Evolutionary conservation across 2,329 filamentous ascomycete species (phyloP).

Genomic region (Ascosphaera apis): DNA sequence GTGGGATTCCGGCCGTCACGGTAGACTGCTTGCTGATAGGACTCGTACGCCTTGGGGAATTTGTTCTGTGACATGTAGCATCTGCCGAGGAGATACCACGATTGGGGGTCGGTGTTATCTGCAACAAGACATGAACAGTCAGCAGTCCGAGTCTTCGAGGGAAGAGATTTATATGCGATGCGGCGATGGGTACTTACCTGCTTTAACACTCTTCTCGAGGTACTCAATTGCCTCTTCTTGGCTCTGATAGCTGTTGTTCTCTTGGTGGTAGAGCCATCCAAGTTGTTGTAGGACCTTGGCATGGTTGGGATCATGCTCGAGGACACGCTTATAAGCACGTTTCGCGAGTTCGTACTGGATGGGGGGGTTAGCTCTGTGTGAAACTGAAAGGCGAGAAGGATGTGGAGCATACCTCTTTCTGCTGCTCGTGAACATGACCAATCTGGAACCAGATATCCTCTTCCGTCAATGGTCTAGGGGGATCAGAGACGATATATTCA

Average conservation of each 20-base stretch:
- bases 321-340: slow-evolving; percentile 70
- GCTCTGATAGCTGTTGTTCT: slow-evolving; percentile 72
- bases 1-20: slow-evolving; percentile 93
- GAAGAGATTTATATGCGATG: background rate
- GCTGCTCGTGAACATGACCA: slow-evolving; percentile 93
- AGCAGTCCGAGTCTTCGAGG: background rate
- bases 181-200: slow-evolving; percentile 43
- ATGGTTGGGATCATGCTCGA: slow-evolving; percentile 86
- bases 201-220: slow-evolving; percentile 82
- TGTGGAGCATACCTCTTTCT: slow-evolving; percentile 66
- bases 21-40: slow-evolving; percentile 96
- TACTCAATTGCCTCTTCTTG: slow-evolving; percentile 96
- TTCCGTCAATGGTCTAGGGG: slow-evolving; percentile 76
- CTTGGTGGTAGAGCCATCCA: slow-evolving; percentile 92
- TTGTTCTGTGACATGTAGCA: slow-evolving; percentile 99
- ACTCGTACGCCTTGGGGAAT: slow-evolving; percentile 95
- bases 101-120: slow-evolving; percentile 91
- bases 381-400: background rate
- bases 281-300: slow-evolving; percentile 96
- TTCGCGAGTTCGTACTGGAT: slow-evolving; percentile 76
- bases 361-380: slow-evolving; percentile 9
- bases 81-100: slow-evolving; percentile 91
- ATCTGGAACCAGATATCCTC: slow-evolving; percentile 99
- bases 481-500: slow-evolving; percentile 88
- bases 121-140: slow-evolving; percentile 4